These are phyloP conservation scores for Suhomyces ambrosiae DNA, from an alignment of 1,139 yeast genomes.

Conservation along the genomic window DNA sequence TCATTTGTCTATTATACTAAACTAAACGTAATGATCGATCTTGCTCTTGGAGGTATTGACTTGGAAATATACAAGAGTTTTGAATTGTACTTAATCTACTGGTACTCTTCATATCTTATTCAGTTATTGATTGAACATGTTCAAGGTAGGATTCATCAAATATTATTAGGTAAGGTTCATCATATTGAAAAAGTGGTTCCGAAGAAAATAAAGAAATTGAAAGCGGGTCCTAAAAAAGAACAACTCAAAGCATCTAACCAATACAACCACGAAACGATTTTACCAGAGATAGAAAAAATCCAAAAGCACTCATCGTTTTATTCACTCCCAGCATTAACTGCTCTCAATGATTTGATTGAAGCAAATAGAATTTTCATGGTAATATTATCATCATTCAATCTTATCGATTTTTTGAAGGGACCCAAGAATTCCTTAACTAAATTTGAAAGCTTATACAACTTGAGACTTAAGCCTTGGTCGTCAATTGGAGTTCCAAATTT, in stretches of 20 bases:
- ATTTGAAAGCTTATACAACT: conserved; percentile 55
- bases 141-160: conserved; percentile 42
- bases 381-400: conserved; percentile 26
- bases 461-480: conserved; percentile 82
- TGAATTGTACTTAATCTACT: conserved; percentile 69
- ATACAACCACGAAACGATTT: conserved; percentile 19
- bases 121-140: conserved; percentile 53
- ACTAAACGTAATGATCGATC: conserved; percentile 67
- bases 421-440: conserved; percentile 43
- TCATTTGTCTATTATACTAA: conserved; percentile 71
- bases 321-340: conserved; percentile 18
- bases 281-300: conserved; percentile 29
- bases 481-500: conserved; percentile 78
- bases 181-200: conserved; percentile 36
- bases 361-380: conserved; percentile 26
- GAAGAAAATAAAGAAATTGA: conserved; percentile 52
- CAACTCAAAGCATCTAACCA: conserved; percentile 29
- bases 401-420: conserved; percentile 33
- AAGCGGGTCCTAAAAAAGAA: conserved; percentile 46
- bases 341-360: conserved; percentile 37
- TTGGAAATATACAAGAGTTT: conserved; percentile 71
- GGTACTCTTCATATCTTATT: conserved; percentile 62
- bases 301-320: conserved; percentile 21
- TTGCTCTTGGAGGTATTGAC: conserved; percentile 75
- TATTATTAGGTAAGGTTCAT: conserved; percentile 39